These are phyloP conservation scores for Diplodia sapinea DNA, from an alignment of 2,329 filamentous ascomycete genomes.

Conservation along the genomic window DNA sequence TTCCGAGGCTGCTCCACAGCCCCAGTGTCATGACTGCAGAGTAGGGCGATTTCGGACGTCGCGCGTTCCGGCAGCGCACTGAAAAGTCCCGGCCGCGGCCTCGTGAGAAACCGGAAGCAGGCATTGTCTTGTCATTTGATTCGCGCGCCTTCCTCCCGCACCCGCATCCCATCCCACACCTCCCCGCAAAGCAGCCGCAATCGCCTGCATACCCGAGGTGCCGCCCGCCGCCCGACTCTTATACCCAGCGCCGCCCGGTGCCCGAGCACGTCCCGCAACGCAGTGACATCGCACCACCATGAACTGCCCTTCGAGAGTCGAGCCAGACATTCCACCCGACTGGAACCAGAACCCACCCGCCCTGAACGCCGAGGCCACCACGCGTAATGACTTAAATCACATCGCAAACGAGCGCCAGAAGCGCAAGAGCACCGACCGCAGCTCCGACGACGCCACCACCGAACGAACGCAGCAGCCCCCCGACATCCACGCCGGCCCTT, in stretches of 20 bases:
- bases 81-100: conserved; percentile 13
- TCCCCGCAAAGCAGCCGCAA: conserved; percentile 23
- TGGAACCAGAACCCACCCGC: conserved; percentile 68
- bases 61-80: conserved; percentile 4
- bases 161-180: neutral
- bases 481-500: neutral
- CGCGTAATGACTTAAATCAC: conserved; percentile 65
- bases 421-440: conserved; percentile 48
- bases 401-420: conserved; percentile 64
- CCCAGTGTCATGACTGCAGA: neutral
- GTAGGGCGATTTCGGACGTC: neutral
- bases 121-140: neutral
- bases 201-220: conserved; percentile 15
- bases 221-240: neutral
- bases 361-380: conserved; percentile 66
- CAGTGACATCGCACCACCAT: conserved; percentile 49
- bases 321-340: conserved; percentile 58
- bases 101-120: conserved; percentile 26
- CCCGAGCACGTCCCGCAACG: no score
- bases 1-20: neutral
- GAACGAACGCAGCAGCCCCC: conserved; percentile 31
- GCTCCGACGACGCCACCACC: conserved; percentile 35
- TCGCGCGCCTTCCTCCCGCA: conserved; percentile 13
- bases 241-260: neutral
- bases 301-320: conserved; percentile 70